phyloP scores from a whole-genome alignment of 352 stramenopile genomes.

The Sclerospora graminicola region DNA sequence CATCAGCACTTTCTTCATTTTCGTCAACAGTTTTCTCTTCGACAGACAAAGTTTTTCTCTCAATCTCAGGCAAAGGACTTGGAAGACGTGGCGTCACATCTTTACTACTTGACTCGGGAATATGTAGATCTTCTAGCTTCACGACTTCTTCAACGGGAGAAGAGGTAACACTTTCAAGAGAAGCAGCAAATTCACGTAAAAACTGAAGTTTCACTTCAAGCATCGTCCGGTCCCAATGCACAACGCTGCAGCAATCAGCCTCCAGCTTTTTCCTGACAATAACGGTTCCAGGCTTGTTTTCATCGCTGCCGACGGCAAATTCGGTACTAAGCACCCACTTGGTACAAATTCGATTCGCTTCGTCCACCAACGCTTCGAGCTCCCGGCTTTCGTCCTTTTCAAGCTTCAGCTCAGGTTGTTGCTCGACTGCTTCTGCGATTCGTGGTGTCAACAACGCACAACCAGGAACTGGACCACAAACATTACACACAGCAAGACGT shows the following conservation, averaged over 20 bases:
- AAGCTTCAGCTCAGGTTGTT: conserved; percentile 15
- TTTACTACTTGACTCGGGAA: conserved; percentile 7
- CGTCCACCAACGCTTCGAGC: conserved; percentile 26
- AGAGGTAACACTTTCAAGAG: conserved; percentile 24
- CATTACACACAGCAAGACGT: too few species aligned
- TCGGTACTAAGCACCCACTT: conserved; percentile 44
- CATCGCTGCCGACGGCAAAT: conserved; percentile 18
- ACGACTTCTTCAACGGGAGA: conserved; percentile 2
- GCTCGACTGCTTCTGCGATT: conserved; percentile 20
- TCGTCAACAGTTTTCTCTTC: conserved; percentile 5
- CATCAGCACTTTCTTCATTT: background rate
- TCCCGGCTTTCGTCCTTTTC: conserved; percentile 11
- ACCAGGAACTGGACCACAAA: conserved; percentile 13
- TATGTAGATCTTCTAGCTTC: conserved; percentile 16
- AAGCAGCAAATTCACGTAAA: conserved; percentile 35
- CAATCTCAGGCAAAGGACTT: conserved; percentile 6
- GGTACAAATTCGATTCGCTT: conserved; percentile 51
- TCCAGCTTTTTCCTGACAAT: conserved; percentile 43
- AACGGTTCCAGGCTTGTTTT: conserved; percentile 6
- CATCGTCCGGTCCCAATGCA: conserved; percentile 32
- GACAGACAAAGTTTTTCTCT: background rate
- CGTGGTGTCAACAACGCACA: conserved; percentile 4
- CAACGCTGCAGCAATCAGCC: conserved; percentile 25
- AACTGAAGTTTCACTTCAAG: conserved; percentile 37
- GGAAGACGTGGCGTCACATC: conserved; percentile 7